Evolutionary conservation across 2,329 filamentous ascomycete species (phyloP).

Genomic region (Trichophyton verrucosum): DNA sequence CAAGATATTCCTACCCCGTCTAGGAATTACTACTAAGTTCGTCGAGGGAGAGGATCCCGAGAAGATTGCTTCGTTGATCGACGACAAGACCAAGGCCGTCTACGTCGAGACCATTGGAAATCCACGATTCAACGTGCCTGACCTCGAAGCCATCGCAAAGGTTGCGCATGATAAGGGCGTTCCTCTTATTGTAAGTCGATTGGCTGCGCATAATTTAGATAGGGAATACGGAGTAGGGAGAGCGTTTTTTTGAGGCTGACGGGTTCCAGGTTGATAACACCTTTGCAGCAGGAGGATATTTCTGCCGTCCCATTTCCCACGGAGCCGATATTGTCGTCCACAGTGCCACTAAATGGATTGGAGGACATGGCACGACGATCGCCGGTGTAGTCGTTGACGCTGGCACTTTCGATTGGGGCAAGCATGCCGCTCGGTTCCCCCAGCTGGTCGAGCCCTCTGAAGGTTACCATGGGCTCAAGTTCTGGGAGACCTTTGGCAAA

Average conservation of each 20-base stretch:
- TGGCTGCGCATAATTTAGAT: neutral
- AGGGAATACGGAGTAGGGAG: too few relatives aligned
- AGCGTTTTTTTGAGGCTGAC: neutral
- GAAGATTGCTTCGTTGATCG: slow-evolving; percentile 70
- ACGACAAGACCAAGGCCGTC: slow-evolving; percentile 85
- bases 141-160: slow-evolving; percentile 75
- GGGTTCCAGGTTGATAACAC: slow-evolving; percentile 68
- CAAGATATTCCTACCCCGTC: slow-evolving; percentile 76
- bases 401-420: slow-evolving; percentile 90
- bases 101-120: slow-evolving; percentile 92
- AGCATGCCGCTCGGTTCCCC: slow-evolving; percentile 71
- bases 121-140: slow-evolving; percentile 82
- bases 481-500: slow-evolving; percentile 82
- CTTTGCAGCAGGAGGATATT: slow-evolving; percentile 87
- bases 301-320: slow-evolving; percentile 72
- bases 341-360: slow-evolving; percentile 94
- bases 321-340: slow-evolving; percentile 91
- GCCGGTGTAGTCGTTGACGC: slow-evolving; percentile 75
- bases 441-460: slow-evolving; percentile 81
- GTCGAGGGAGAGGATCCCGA: slow-evolving; percentile 66
- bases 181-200: slow-evolving; percentile 44
- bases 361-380: slow-evolving; percentile 86
- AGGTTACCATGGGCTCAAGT: slow-evolving; percentile 86
- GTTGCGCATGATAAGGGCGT: slow-evolving; percentile 61
- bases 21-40: slow-evolving; percentile 82